Evolutionary conservation across 2,329 filamentous ascomycete species (phyloP), one percentile per base, ranked within the genome.

Genomic region (Aspergillus terreus): DNA sequence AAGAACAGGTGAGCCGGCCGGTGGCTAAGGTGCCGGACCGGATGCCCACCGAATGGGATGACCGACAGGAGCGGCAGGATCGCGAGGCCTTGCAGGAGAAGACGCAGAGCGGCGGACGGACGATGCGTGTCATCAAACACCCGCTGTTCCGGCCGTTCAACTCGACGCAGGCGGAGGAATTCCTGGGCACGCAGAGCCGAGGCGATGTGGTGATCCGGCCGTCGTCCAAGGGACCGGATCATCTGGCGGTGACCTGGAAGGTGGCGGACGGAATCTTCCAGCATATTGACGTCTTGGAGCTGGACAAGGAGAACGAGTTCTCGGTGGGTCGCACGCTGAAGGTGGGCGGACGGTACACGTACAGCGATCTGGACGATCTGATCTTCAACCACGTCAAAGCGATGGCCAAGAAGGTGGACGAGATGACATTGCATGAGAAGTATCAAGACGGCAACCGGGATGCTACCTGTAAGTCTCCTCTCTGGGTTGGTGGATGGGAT

Each of bases 241-340:
- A 99, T 75, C 79, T 99, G 50, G 91, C 92, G 6, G 85, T 99
- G 44, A 99, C 94, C 0, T 99, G 94, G 94, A 99, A 99, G 77
- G 92, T 99, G 12, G 87, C 90, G 1, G 91, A 97, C 68, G 87
- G 88, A 53, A 85, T 97, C n/a, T 99, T 92, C 70, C 92, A 99
- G 73, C 94, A 99, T 71, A 90, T 99, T 58, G 94, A 99, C 71
- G 92, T 99, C 32, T 81, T 99, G 36, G 94, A 99, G 74, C 80
- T 99, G 65, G 90, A 95, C 71, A 99, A 99, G 74, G 90, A 96
- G 57, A 97, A 91, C 56, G 92, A 97, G 69, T 97, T 96, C 69
- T 92, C 91, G 0, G 87, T 97, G 3, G 94, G 94, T 56, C 87
- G 86, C 62, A 85, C 87, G 40, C 80, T 99, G 49, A 88, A 89